These are phyloP conservation scores for Camillea tinctor DNA, from an alignment of 2,329 filamentous ascomycete genomes.

Conservation along the genomic window DNA sequence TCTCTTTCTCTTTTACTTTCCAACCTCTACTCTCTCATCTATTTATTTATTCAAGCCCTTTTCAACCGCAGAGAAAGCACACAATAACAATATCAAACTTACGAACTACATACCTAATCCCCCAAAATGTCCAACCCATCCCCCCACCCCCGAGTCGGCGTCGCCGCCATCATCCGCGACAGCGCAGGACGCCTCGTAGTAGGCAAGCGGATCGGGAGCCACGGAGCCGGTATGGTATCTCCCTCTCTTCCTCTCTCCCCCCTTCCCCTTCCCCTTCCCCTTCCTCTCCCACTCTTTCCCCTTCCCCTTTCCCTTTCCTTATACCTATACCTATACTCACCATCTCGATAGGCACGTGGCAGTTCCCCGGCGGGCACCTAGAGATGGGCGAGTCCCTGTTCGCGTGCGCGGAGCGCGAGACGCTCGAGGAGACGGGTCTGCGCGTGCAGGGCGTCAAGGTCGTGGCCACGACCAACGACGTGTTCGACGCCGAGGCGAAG, in stretches of 20 bases:
- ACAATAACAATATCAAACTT: neutral
- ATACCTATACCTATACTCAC: neutral
- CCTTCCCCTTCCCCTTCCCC: neutral
- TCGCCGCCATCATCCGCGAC: constrained; percentile 47
- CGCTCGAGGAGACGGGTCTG: constrained; percentile 69
- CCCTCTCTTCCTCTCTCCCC: neutral
- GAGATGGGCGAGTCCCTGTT: constrained; percentile 65
- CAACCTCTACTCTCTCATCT: no score
- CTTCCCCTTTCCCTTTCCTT: neutral
- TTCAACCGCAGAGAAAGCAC: neutral
- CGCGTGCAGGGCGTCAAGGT: constrained; percentile 51
- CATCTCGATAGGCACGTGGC: constrained; percentile 51
- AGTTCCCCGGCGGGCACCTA: constrained; percentile 73
- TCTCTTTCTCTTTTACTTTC: no score
- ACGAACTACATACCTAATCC: no score
- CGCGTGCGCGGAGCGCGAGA: constrained; percentile 64
- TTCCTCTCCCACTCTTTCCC: neutral
- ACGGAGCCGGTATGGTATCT: constrained; percentile 44
- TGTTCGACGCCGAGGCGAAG: constrained; percentile 58
- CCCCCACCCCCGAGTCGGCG: constrained; percentile 44
- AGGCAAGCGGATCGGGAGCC: constrained; percentile 47
- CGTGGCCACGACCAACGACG: constrained; percentile 63
- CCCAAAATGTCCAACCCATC: constrained; percentile 21
- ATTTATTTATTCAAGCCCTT: neutral
- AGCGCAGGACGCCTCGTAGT: constrained; percentile 44